Evolutionary conservation across 495 filamentous ascomycete genomes (phyloP).

Genomic region (Trichoderma asperelloides): DNA sequence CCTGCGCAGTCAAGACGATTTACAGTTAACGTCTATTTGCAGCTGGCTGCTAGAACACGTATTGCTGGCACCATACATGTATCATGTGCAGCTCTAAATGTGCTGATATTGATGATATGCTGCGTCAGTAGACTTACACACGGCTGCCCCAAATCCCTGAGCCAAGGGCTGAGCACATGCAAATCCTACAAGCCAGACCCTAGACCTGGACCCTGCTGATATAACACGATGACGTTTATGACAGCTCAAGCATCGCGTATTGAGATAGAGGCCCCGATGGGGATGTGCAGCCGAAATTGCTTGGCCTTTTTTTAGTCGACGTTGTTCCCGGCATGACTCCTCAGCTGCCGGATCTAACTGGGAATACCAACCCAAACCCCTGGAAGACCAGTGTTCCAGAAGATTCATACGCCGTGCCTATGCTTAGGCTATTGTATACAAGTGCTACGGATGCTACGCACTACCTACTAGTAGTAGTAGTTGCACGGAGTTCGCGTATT

Average conservation of each 20-base stretch:
- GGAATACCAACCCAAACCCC: background rate
- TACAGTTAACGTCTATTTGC: too few relatives aligned
- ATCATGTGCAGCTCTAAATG: too few relatives aligned
- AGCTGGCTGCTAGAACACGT: too few relatives aligned
- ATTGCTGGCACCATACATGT: too few relatives aligned
- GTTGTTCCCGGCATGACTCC: background rate
- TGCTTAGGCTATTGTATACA: too few relatives aligned
- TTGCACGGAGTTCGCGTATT: too few relatives aligned
- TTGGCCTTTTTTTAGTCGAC: background rate
- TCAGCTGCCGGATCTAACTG: background rate
- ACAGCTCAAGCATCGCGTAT: background rate
- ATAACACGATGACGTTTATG: slow-evolving; percentile 2
- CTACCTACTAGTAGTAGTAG: too few relatives aligned
- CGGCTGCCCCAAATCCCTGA: background rate
- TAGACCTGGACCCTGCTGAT: too few relatives aligned
- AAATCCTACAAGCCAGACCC: too few relatives aligned
- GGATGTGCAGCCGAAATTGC: background rate
- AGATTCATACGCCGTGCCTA: background rate
- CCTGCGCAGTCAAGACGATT: background rate
- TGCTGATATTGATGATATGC: too few relatives aligned
- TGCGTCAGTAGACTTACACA: background rate
- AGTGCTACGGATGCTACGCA: too few relatives aligned
- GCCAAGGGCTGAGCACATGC: too few relatives aligned
- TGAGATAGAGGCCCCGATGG: background rate
- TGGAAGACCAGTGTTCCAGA: background rate